A percentile compares a stretch with the other conserved stretches of the same genome.
Conservation (phyloP, 2,329 filamentous ascomycete species). For the Colletotrichum lupini region DNA sequence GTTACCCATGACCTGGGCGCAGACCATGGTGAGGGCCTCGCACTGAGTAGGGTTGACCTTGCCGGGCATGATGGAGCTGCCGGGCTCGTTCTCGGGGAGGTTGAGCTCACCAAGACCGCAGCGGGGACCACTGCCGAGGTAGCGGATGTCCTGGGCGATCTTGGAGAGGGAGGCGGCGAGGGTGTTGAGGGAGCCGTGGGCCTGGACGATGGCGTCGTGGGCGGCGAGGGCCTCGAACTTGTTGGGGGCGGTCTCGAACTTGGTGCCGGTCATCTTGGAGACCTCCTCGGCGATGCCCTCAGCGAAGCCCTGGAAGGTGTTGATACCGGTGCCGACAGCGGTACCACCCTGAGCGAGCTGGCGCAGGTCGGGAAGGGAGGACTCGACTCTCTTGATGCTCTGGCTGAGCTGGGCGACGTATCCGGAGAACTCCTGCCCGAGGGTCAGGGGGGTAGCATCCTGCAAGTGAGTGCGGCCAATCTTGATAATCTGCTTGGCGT, state of each 20-base stretch:
- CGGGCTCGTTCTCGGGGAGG: constrained; percentile 97
- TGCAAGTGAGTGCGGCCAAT: constrained; percentile 98
- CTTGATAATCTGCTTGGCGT: constrained; percentile 92
- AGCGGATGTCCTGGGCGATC: constrained; percentile 97
- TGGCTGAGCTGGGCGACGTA: constrained; percentile 96
- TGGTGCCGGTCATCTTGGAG: constrained; percentile 88
- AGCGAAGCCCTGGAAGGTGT: constrained; percentile 96
- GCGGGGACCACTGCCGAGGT: constrained; percentile 93
- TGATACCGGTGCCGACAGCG: constrained; percentile 95
- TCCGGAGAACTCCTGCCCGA: constrained; percentile 97
- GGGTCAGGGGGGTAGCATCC: constrained; percentile 94
- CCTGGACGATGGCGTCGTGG: constrained; percentile 95
- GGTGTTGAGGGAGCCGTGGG: constrained; percentile 92
- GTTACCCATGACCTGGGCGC: constrained; percentile 98
- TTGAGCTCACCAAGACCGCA: constrained; percentile 94
- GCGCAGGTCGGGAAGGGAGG: constrained; percentile 83
- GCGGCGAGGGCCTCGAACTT: constrained; percentile 98
- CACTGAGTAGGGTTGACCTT: constrained; percentile 99
- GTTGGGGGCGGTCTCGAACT: constrained; percentile 97
- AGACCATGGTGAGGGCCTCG: constrained; percentile 97
- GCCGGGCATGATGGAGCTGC: constrained; percentile 98
- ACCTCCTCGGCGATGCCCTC: constrained; percentile 94
- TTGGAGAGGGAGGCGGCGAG: constrained; percentile 93
- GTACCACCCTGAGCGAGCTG: constrained; percentile 95
- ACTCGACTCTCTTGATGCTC: constrained; percentile 87